Conservation (phyloP, 148 eudicot species). For the Salicornia ramosissima region DNA sequence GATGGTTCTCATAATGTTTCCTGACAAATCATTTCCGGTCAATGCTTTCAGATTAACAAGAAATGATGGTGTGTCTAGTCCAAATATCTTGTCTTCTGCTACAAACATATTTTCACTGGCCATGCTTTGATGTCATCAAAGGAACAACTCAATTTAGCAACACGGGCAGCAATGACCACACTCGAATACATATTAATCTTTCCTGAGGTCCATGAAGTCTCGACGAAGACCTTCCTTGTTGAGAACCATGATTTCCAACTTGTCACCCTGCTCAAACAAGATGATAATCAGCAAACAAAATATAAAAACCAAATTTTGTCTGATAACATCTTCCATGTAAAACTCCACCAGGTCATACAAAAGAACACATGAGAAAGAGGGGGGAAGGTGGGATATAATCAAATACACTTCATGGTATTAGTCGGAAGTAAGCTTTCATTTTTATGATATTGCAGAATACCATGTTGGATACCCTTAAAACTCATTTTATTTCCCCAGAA, state of each 20-base stretch:
- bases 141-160: constrained; percentile 1
- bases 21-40: constrained; percentile 11
- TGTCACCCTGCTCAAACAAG: constrained; percentile 71
- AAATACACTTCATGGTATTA: not conserved
- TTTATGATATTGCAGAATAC: not conserved
- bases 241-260: constrained; percentile 68
- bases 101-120: not conserved
- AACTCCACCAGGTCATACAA: not conserved
- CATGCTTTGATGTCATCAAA: not conserved
- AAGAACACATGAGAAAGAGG: too few species aligned
- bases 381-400: too few species aligned
- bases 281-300: not conserved
- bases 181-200: constrained; percentile 37
- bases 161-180: constrained; percentile 10
- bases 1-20: not conserved
- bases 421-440: not conserved
- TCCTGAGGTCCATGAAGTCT: constrained; percentile 77
- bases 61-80: not conserved
- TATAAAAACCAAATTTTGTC: not conserved
- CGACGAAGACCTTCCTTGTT: constrained; percentile 60
- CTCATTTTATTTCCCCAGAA: too few species aligned
- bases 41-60: constrained; percentile 7
- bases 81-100: constrained; percentile 14
- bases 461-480: too few species aligned
- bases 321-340: not conserved